Evolutionary conservation across 768 basidiomycete species (phyloP).

Genomic region (Collybiopsis confluens): DNA sequence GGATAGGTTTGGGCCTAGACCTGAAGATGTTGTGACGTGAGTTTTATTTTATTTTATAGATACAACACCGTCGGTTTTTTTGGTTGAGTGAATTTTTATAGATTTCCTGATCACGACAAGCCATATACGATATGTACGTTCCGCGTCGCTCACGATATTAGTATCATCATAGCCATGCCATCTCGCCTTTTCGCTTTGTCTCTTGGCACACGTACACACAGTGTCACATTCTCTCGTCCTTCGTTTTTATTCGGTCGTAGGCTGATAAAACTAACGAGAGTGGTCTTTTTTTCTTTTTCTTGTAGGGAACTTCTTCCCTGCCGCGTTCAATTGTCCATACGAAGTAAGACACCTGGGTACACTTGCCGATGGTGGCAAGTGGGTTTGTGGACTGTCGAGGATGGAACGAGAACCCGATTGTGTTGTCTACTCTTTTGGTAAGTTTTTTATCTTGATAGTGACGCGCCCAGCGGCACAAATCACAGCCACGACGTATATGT

Average conservation of each 20-base stretch:
- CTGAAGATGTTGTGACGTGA: neutral
- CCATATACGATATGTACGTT: neutral
- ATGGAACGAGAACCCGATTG: slow-evolving; percentile 51
- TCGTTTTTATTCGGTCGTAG: too few species aligned
- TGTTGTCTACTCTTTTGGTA: slow-evolving; percentile 61
- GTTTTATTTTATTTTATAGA: neutral
- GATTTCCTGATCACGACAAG: slow-evolving; percentile 1
- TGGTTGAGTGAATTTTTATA: neutral
- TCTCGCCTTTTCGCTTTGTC: too few species aligned
- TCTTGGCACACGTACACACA: too few species aligned
- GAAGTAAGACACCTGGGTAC: slow-evolving; percentile 44
- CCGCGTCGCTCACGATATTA: too few species aligned
- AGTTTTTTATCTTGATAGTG: too few species aligned
- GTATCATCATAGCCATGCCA: too few species aligned
- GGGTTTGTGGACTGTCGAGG: slow-evolving; percentile 60
- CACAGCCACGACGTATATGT: too few species aligned
- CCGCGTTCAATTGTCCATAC: slow-evolving; percentile 49
- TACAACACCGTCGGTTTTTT: neutral
- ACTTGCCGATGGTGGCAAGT: slow-evolving; percentile 68
- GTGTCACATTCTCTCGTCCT: too few species aligned
- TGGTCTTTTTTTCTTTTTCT: too few species aligned
- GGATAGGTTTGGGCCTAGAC: neutral
- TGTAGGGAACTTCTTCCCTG: slow-evolving; percentile 45
- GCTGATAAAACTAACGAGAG: too few species aligned
- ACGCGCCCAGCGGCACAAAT: too few species aligned